phyloP scores from a whole-genome alignment of 179 eudicot species.

The Corrigiola litoralis region DNA sequence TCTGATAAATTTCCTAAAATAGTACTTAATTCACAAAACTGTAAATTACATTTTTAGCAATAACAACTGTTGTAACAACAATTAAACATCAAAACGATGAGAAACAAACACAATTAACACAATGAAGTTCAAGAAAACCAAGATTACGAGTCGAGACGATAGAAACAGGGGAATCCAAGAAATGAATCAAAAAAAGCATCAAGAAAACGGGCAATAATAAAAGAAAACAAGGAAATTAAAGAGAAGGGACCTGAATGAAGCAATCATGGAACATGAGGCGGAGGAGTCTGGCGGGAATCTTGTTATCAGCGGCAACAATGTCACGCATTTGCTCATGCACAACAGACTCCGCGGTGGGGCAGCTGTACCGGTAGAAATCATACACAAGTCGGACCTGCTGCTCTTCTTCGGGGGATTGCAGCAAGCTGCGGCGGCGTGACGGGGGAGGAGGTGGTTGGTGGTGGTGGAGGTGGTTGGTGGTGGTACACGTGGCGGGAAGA shows the following conservation, averaged over 20 bases:
- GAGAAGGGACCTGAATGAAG: conserved; percentile 22
- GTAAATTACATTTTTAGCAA: too few relatives aligned
- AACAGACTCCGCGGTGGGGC: conserved; percentile 23
- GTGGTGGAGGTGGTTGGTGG: too few relatives aligned
- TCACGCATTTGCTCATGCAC: conserved; percentile 14
- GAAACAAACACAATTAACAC: too few relatives aligned
- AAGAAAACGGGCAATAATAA: too few relatives aligned
- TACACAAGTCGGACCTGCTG: conserved; percentile 11
- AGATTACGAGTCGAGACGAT: too few relatives aligned
- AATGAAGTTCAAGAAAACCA: too few relatives aligned
- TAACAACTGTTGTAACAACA: too few relatives aligned
- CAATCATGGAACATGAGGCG: conserved; percentile 39
- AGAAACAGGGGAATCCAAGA: not conserved
- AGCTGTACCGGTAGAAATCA: conserved; percentile 26
- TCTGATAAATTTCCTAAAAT: too few relatives aligned
- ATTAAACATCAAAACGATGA: too few relatives aligned
- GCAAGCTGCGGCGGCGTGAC: not conserved
- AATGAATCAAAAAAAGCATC: not conserved
- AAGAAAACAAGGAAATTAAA: not conserved
- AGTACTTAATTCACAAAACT: too few relatives aligned
- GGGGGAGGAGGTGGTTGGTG: not conserved
- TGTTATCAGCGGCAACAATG: conserved; percentile 2
- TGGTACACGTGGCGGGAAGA: too few relatives aligned
- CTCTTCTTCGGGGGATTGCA: not conserved
- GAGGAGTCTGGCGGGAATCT: conserved; percentile 24